Conservation (phyloP, 1,139 yeast species). For the Arxiozyma heterogenica region DNA sequence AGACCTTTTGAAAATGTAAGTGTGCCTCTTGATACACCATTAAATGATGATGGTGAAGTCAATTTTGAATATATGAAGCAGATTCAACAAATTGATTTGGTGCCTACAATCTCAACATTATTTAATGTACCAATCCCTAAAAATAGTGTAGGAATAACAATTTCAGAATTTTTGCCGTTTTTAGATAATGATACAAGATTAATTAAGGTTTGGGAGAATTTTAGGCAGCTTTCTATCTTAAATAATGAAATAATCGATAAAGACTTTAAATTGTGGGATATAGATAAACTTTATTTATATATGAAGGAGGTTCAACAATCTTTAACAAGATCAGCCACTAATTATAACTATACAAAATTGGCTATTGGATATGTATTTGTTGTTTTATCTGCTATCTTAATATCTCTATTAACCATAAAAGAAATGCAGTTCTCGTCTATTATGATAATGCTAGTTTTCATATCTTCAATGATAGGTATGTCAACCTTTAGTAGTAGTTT, state of each 20-base stretch:
- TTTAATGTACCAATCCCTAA: slow-evolving; percentile 78
- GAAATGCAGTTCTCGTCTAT: background rate
- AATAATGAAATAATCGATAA: slow-evolving; percentile 7
- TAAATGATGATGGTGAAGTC: slow-evolving; percentile 28
- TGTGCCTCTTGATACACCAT: slow-evolving; percentile 34
- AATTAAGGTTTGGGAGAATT: slow-evolving; percentile 45
- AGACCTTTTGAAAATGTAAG: slow-evolving; percentile 26
- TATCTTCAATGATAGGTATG: slow-evolving; percentile 30
- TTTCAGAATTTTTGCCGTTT: slow-evolving; percentile 46
- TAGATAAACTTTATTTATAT: slow-evolving; percentile 33
- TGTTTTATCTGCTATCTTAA: slow-evolving; percentile 6
- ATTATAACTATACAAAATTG: slow-evolving; percentile 53
- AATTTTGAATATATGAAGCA: slow-evolving; percentile 42
- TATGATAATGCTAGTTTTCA: slow-evolving; percentile 5
- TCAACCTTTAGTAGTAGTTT: slow-evolving; percentile 77
- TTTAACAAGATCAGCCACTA: slow-evolving; percentile 61
- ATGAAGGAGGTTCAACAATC: slow-evolving; percentile 44
- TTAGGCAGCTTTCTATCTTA: slow-evolving; percentile 43
- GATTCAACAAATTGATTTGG: slow-evolving; percentile 77
- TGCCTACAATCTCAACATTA: slow-evolving; percentile 70
- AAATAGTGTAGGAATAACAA: slow-evolving; percentile 71
- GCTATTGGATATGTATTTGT: slow-evolving; percentile 39
- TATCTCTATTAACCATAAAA: background rate
- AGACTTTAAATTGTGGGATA: slow-evolving; percentile 3
- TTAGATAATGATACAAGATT: slow-evolving; percentile 39